Evolutionary conservation across 2,329 filamentous ascomycete species (phyloP).

Genomic region (Helotiales sp.): DNA sequence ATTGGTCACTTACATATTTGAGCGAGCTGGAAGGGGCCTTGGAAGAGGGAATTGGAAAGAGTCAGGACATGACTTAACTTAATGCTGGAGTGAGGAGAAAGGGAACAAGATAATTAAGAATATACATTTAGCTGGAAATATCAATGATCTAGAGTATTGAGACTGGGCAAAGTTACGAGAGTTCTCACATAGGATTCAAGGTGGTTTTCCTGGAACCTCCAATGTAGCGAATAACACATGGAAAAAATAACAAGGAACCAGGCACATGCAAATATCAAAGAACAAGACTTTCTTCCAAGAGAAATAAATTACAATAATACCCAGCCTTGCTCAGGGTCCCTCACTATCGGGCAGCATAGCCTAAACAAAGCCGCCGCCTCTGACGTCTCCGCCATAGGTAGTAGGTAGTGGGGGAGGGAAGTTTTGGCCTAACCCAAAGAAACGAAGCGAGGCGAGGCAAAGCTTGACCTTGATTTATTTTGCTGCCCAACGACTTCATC

Average conservation of each 20-base stretch:
- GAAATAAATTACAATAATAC: not conserved
- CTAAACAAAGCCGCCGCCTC: constrained; percentile 1
- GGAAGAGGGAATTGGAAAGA: not conserved
- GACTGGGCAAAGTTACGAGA: not conserved
- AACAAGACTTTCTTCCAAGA: not conserved
- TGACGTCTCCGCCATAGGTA: not conserved
- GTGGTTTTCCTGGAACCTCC: too few species aligned
- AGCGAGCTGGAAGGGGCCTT: not conserved
- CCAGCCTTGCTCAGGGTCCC: not conserved
- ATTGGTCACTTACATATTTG: not conserved
- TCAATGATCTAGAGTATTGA: not conserved
- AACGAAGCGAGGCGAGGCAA: not conserved
- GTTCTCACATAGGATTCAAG: too few species aligned
- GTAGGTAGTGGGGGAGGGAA: not conserved
- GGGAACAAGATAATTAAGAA: not conserved
- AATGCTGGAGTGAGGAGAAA: not conserved
- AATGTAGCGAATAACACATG: not conserved
- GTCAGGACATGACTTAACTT: not conserved
- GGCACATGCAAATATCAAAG: not conserved
- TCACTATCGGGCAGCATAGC: not conserved
- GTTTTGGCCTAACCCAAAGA: constrained; percentile 1
- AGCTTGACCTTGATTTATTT: not conserved
- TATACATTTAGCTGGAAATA: not conserved
- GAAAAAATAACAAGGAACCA: not conserved
- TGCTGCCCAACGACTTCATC: constrained; percentile 6